Conservation (phyloP, 176 grass and related monocot species). For the Oryza glaberrima region DNA sequence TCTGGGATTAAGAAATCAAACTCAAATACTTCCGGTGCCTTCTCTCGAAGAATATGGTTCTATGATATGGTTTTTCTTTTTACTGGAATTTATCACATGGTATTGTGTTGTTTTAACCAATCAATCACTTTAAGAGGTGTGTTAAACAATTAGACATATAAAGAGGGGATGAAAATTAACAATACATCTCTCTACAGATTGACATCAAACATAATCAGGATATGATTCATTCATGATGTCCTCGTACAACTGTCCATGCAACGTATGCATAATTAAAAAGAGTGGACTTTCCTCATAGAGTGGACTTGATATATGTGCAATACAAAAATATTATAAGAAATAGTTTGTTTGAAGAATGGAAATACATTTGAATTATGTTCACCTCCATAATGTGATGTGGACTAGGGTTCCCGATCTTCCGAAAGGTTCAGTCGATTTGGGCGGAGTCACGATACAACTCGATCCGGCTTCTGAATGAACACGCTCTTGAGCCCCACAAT, state of each 20-base stretch:
- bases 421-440: too few species aligned
- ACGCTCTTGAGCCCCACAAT: too few species aligned
- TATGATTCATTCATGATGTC: neutral
- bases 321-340: neutral
- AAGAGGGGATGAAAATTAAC: too few species aligned
- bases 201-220: neutral
- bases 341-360: neutral
- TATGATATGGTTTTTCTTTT: neutral
- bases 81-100: neutral
- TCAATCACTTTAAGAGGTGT: neutral
- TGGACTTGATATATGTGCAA: neutral
- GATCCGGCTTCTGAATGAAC: too few species aligned
- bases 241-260: neutral
- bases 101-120: neutral
- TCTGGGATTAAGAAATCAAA: neutral
- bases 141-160: neutral
- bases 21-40: neutral
- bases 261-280: neutral
- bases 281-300: neutral
- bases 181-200: neutral
- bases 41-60: neutral
- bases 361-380: neutral
- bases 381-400: too few species aligned
- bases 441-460: too few species aligned
- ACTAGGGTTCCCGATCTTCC: too few species aligned